Evolutionary conservation across 2,329 filamentous ascomycete species (phyloP), one percentile per base, ranked within the genome.

Genomic region (Penicillium hordei): DNA sequence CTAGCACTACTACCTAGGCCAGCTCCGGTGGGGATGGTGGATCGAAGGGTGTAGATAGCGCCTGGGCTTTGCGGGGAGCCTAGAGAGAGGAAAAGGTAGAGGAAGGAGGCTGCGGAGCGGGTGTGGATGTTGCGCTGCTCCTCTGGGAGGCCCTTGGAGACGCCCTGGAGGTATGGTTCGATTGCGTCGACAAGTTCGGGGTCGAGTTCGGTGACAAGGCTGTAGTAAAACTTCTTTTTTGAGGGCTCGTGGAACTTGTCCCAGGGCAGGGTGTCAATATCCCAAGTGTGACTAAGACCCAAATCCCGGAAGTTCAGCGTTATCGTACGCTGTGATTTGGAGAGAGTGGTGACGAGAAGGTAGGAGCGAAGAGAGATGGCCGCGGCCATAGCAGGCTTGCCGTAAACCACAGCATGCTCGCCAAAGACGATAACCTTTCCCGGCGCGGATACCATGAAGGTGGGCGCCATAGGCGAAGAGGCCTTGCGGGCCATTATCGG

Each of bases 381-480:
- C 25, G 94, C 95, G 52, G 94, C 94, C 75, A 99, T 93, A 58
- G 94, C 93, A 65, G 92, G 87, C 88, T 97, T 97, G 71, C 93
- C 93, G 72, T 99, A 87, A 21, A 99, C 94, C n/a, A 97, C 94
- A 2, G 94, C 90, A 79, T 99, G 94, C 76, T 99, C 94, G 65
- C 94, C 94, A 78, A 93, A 97, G 52, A 97, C 91, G 74, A 99
- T 99, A 71, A 97, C 94, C 75, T 99, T 99, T 63, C 93, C 95
- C 0, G 94, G 94, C 2, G 95, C 93, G 17, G 94, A 97, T 57
- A 97, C 93, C 90, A 99, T 96, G 74, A 99, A 99, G 60, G 93
- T 81, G 43, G 93, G 93, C 77, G 94, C 83, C 79, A 88, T 83
- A 1, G 86, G 85, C 48, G 83, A 83, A 23, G 79, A 81, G 6